phyloP scores from a whole-genome alignment of 2,329 filamentous ascomycete species.

The Talaromyces piceae region DNA sequence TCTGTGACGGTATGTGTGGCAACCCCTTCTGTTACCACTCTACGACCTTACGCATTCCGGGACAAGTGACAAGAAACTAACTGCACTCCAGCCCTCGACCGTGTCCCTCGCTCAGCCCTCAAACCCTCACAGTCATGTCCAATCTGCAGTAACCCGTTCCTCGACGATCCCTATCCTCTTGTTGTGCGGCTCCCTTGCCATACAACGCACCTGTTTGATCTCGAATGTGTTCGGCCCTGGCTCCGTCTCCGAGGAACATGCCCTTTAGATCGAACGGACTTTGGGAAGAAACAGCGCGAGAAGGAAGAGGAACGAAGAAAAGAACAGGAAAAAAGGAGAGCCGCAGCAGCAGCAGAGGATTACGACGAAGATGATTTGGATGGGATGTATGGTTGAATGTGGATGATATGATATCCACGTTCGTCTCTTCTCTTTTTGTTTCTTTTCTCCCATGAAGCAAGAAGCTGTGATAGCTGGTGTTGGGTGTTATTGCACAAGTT shows the following conservation, averaged over 20 bases:
- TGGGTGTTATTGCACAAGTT: no score
- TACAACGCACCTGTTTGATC: conserved; percentile 54
- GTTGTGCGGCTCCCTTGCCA: conserved; percentile 57
- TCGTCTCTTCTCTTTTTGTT: no score
- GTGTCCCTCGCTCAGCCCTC: conserved; percentile 50
- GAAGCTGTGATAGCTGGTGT: no score
- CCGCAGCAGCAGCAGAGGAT: conserved; percentile 15
- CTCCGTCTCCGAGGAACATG: conserved; percentile 57
- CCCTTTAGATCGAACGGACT: conserved; percentile 53
- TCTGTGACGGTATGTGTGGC: conserved; percentile 42
- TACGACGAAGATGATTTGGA: conserved; percentile 41
- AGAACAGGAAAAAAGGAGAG: conserved; percentile 40
- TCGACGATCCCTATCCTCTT: conserved; percentile 58
- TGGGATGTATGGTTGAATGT: conserved; percentile 40
- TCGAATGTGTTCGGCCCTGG: conserved; percentile 60
- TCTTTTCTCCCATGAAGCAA: no score
- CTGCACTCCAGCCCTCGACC: conserved; percentile 43
- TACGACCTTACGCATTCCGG: neutral
- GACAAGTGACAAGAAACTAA: neutral
- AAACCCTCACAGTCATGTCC: conserved; percentile 49
- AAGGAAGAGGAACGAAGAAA: conserved; percentile 46
- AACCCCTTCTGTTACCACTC: neutral
- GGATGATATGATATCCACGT: no score
- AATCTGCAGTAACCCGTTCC: conserved; percentile 54
- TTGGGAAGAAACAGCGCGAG: conserved; percentile 49